Evolutionary conservation across 805 yeast genomes (phyloP), one percentile per base, ranked within the genome.

Genomic region (Ascoidea tarda): DNA sequence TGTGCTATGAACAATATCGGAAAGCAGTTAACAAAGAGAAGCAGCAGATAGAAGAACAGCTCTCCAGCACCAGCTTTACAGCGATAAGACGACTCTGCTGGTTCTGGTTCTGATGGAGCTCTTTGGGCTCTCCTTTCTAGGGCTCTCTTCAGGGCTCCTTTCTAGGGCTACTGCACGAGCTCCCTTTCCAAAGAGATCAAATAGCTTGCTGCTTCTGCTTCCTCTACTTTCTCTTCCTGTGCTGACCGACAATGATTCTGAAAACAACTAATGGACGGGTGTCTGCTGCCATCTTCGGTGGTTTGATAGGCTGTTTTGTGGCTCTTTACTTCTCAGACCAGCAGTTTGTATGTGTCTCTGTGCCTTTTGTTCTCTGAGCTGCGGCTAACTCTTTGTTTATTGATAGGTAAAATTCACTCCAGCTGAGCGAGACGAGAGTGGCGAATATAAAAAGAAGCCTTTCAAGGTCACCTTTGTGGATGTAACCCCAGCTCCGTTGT

Each of bases 401-500:
- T 21, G 28, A 21, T 21, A 21, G 51, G 59, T 74, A 47, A 73
- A 72, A 57, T 67, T 64, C 52, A 58, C 66, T 12, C 75, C 76
- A 32, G 68, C 74, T 1, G 65, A 65, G 50, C 64, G 62, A 48
- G 71, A 71, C 50, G 66, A 65, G 48, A 61, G 70, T 47, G 71
- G 72, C 0, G 66, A 71, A 12, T 67, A 70, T 57, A 68, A 69
- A 47, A 66, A 61, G 46, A 57, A 58, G 46, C 67, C 70, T 6
- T 62, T 72, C 51, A 66, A 55, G 46, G 63, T 74, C 10, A 59
- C 61, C 12, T 66, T 69, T 50, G 61, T 66, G 32, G 69, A 68
- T 46, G 66, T 68, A 51, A 65, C 66, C 21, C 73, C 75, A 0
- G 54, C 73, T 32, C 67, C 69, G 49, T 57, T 72, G 53, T 72